Base-by-base conservation (phyloP, 768 basidiomycete species). In the Boletus pseudopeckii region DNA sequence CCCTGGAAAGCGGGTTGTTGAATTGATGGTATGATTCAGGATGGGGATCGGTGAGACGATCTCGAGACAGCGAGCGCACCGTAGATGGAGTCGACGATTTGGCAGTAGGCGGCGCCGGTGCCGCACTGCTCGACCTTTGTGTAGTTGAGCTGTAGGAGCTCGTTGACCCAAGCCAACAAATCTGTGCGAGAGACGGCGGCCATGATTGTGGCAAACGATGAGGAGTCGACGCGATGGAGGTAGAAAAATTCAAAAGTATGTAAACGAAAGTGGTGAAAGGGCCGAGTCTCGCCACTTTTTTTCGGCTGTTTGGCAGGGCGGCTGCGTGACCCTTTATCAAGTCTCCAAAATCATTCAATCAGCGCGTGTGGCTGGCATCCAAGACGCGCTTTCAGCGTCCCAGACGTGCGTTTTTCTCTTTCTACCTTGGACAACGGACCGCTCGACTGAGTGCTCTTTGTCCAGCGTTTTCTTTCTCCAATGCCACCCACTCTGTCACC, bases 41-140 rank as follows among this genome's bases (percentile, higher is more conserved):
- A 57, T 24, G 24, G 43, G 33, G 63, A 68, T 69, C 61, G 51
- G 39, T 49, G 51, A 43, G 45, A 45, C 41, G 61, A 58, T 57
- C 54, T 37, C 28, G 49, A 38, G 30, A 32, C 42, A 34, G 45
- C 18, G 53, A 38, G 72, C 86, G 64, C 57, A 92, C 93, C 85
- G 69, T 89, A 98, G 75, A 98, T 84, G 42, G 92, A 93, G 77
- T 98, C 97, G 57, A 98, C 73, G 67, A 98, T 78, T 72, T 98
- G 97, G 67, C 92, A 94, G 72, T 98, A 98, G 30, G 91, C 93
- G 3, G 83, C 93, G 45, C 96, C 96, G 0, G 85, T 83, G 15
- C 92, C 92, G 66, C 90, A 92, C 71, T 94, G 90, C 73, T 94
- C 92, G 58, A 97, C 74, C 72, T 96, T 98, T 13, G 89, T 91